Base-by-base conservation (phyloP, 2,329 filamentous ascomycete genomes). In the Chaetothyriales sp. region DNA sequence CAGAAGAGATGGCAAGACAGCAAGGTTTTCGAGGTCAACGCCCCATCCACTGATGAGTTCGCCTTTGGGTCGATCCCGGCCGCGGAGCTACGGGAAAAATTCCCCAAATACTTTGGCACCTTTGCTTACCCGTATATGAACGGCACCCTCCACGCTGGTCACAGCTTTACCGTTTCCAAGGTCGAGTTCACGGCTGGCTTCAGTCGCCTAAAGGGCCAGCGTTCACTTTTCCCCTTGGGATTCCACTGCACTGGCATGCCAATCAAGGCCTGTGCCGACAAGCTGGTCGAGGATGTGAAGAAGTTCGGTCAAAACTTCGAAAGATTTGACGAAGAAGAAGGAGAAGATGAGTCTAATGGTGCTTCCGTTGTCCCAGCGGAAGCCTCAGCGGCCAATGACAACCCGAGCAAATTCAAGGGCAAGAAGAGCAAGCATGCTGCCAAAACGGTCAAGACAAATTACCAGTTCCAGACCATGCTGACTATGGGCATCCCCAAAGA, bases 201-300 rank as follows among this genome's bases (percentile, higher is more conserved):
- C 64, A 83, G 84, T 46, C 78, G 90, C 51, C 93, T 96, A 86
- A 80, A 88, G 66, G 92, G 92, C 63, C 90, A 90, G 73, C 77
- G 83, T 49, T 76, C 83, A 51, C 74, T 96, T 49, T 95, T 92
- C 66, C 92, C 92, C 51, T 83, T 92, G 63, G 92, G 90, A 28
- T 98, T 88, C 73, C 92, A 98, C 74, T 87, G 84, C 70, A 96
- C 90, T 0, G 92, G 92, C 61, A 93, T 98, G 83, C 88, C 89
- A 45, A 98, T 98, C 74, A 95, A 95, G 70, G 89, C 92, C 5
- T 93, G 86, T 63, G 88, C 92, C 50, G 90, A 98, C 73, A 96
- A 96, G 74, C 79, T 98, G 45, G 80, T 83, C 53, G 81, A 86
- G 55, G 92, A 98, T 70, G 83, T 96, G 51, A 80, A 86, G 68